Conservation (phyloP, 495 filamentous ascomycete genomes). For the Aspergillus asperescens region DNA sequence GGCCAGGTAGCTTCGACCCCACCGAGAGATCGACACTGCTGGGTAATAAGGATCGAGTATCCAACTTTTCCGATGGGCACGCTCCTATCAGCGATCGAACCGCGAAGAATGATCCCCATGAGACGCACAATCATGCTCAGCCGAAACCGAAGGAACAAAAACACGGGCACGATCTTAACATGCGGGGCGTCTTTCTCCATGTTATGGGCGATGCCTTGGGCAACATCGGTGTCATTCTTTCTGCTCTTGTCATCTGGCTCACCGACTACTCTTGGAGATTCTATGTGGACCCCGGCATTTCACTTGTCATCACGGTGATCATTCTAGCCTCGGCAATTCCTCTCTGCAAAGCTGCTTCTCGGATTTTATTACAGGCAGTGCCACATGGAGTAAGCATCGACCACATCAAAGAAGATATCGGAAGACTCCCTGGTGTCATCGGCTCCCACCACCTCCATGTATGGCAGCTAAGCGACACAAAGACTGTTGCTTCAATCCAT, state of each 20-base stretch:
- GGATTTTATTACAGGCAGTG: slow-evolving; percentile 89
- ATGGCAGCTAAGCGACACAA: slow-evolving; percentile 93
- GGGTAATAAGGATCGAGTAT: slow-evolving; percentile 28
- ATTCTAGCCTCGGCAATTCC: slow-evolving; percentile 89
- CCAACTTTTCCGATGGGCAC: slow-evolving; percentile 39
- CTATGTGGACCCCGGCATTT: slow-evolving; percentile 89
- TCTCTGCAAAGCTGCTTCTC: slow-evolving; percentile 86
- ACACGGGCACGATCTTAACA: slow-evolving; percentile 83
- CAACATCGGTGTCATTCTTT: slow-evolving; percentile 93
- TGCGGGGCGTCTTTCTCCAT: slow-evolving; percentile 95
- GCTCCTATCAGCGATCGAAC: slow-evolving; percentile 8
- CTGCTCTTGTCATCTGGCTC: slow-evolving; percentile 89
- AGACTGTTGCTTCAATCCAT: slow-evolving; percentile 86
- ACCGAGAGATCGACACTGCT: slow-evolving; percentile 37
- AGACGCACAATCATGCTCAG: slow-evolving; percentile 72
- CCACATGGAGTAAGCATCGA: slow-evolving; percentile 80
- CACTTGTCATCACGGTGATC: slow-evolving; percentile 92
- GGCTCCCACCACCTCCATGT: slow-evolving; percentile 95
- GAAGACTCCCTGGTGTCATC: slow-evolving; percentile 72
- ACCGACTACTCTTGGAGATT: slow-evolving; percentile 61
- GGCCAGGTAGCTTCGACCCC: slow-evolving; percentile 36
- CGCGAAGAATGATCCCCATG: slow-evolving; percentile 32
- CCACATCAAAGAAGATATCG: slow-evolving; percentile 88
- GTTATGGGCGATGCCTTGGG: slow-evolving; percentile 95
- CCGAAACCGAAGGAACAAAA: slow-evolving; percentile 57